These are phyloP conservation scores for Agapanthus africanus DNA, from an alignment of 106 monocot genomes.

Conservation along the genomic window DNA sequence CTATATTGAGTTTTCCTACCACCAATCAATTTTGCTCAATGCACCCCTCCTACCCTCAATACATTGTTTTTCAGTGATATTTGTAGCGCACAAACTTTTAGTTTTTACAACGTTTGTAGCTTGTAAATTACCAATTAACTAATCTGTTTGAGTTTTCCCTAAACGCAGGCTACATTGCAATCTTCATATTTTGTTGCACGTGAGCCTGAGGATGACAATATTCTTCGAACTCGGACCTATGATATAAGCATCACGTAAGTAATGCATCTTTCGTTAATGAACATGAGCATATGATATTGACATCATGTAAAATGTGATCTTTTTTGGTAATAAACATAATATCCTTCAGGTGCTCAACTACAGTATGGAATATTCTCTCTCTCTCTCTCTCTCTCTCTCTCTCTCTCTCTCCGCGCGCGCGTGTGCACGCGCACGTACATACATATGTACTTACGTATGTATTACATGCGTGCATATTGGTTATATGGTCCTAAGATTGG, in stretches of 20 bases:
- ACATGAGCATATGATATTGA: neutral
- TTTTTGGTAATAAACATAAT: too few relatives aligned
- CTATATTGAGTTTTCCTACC: too few relatives aligned
- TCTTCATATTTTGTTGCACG: conserved; percentile 83
- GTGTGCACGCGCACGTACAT: too few relatives aligned
- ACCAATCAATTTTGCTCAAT: neutral
- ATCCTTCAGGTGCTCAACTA: too few relatives aligned
- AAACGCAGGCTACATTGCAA: conserved; percentile 70
- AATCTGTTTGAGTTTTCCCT: conserved; percentile 3
- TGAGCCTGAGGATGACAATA: conserved; percentile 97
- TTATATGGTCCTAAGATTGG: too few relatives aligned
- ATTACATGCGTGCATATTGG: too few relatives aligned
- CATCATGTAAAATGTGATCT: neutral
- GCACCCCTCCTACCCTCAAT: neutral
- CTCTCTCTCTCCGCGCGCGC: too few relatives aligned
- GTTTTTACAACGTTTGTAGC: neutral
- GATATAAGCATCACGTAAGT: conserved; percentile 99
- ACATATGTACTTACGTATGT: too few relatives aligned
- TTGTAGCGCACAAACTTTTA: neutral
- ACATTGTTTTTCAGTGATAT: neutral
- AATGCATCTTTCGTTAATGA: neutral
- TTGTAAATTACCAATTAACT: neutral
- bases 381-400: too few relatives aligned
- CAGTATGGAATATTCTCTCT: too few relatives aligned
- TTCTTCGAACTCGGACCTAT: conserved; percentile 95